Evolutionary conservation across 148 eudicot species (phyloP).

Genomic region (Vaccinium corymbosum): DNA sequence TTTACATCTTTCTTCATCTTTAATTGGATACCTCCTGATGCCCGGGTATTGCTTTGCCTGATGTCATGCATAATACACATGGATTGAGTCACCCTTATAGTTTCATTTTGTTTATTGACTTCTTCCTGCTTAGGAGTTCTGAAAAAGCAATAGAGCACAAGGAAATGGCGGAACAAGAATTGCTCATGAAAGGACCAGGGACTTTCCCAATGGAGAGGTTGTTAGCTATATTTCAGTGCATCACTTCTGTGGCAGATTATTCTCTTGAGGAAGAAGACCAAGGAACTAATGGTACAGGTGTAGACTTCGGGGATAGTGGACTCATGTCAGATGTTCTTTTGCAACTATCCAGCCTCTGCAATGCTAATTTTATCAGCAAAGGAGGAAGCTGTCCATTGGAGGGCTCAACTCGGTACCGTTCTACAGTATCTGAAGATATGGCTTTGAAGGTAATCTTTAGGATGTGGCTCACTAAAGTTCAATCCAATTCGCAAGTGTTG

Average conservation of each 20-base stretch:
- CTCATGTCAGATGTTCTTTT: slow-evolving; percentile 77
- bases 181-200: slow-evolving; percentile 90
- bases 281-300: slow-evolving; percentile 22
- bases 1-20: background rate
- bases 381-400: slow-evolving; percentile 89
- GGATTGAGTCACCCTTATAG: background rate
- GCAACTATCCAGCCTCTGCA: slow-evolving; percentile 93
- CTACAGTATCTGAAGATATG: slow-evolving; percentile 76
- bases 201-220: slow-evolving; percentile 91
- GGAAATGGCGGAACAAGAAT: slow-evolving; percentile 70
- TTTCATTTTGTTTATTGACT: background rate
- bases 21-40: background rate
- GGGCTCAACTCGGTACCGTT: slow-evolving; percentile 84
- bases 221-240: slow-evolving; percentile 83
- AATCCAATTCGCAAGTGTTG: background rate
- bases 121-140: slow-evolving; percentile 44
- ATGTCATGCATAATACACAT: background rate
- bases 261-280: slow-evolving; percentile 54
- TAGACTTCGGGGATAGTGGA: slow-evolving; percentile 35
- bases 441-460: slow-evolving; percentile 64
- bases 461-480: background rate
- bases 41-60: background rate
- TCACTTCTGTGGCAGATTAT: slow-evolving; percentile 57
- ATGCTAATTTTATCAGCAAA: slow-evolving; percentile 86
- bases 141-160: slow-evolving; percentile 62